Percentiles rank a stretch among this genome's conserved stretches.
phyloP scores from a whole-genome alignment of 352 stramenopile species.

The Phytophthora litchii region DNA sequence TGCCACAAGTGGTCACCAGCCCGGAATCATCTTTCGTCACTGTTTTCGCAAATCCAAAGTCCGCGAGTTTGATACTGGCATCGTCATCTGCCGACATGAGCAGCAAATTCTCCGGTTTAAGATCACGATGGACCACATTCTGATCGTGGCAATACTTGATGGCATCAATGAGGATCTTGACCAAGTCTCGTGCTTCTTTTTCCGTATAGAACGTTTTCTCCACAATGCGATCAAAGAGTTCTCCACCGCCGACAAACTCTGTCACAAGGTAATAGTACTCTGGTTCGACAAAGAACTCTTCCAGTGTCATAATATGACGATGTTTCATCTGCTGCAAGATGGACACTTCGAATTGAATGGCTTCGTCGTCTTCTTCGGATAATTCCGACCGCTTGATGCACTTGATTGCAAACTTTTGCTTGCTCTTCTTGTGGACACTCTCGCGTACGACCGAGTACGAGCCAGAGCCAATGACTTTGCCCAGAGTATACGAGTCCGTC shows the following conservation, averaged over 20 bases:
- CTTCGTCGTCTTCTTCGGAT: constrained; percentile 77
- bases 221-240: constrained; percentile 92
- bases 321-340: constrained; percentile 90
- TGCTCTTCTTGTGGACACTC: constrained; percentile 77
- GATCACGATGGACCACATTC: constrained; percentile 82
- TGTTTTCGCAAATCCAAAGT: constrained; percentile 94
- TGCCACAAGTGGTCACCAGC: constrained; percentile 78
- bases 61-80: constrained; percentile 90
- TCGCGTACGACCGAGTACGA: constrained; percentile 91
- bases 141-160: constrained; percentile 91
- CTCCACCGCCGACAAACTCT: constrained; percentile 85
- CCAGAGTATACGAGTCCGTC: constrained; percentile 74
- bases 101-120: constrained; percentile 91
- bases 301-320: constrained; percentile 90
- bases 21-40: constrained; percentile 63
- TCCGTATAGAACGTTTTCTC: constrained; percentile 89
- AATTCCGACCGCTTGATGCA: constrained; percentile 84
- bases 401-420: constrained; percentile 91
- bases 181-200: constrained; percentile 82
- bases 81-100: constrained; percentile 85
- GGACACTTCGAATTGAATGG: constrained; percentile 75
- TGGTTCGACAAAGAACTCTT: constrained; percentile 91
- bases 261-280: constrained; percentile 91
- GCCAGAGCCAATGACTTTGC: constrained; percentile 87
- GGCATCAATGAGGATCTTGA: constrained; percentile 78